These are phyloP conservation scores for Mortierella sp. DNA, from an alignment of 371 early-diverging fungal genomes.

Conservation along the genomic window DNA sequence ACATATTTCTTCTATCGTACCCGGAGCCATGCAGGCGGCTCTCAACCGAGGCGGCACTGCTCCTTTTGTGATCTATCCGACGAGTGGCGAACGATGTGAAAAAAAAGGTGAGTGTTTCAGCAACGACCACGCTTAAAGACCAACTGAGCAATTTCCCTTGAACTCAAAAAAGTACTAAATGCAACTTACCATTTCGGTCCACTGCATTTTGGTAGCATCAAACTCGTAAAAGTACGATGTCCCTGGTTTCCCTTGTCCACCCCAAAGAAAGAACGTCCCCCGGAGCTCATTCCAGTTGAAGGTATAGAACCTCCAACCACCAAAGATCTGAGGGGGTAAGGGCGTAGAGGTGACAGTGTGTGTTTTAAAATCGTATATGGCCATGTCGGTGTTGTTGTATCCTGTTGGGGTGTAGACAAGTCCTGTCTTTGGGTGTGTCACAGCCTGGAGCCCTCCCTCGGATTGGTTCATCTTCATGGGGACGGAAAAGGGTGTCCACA, in stretches of 20 bases:
- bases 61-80: slow-evolving; percentile 8
- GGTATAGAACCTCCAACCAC: neutral
- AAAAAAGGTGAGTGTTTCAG: neutral
- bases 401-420: neutral
- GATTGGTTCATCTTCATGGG: slow-evolving; percentile 1
- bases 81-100: neutral
- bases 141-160: neutral
- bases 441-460: neutral
- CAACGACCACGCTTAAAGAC: neutral
- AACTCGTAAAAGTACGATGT: neutral
- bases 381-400: neutral
- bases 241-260: neutral
- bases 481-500: neutral
- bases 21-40: slow-evolving; percentile 16
- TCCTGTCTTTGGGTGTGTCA: neutral
- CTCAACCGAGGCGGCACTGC: neutral
- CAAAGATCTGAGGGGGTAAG: neutral
- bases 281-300: neutral
- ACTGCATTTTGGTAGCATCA: neutral
- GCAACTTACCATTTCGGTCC: neutral
- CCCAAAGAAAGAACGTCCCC: neutral
- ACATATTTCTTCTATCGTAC: neutral
- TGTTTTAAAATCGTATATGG: neutral
- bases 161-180: neutral
- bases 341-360: neutral